Evolutionary conservation across 2,329 filamentous ascomycete species (phyloP), one percentile per base, ranked within the genome.

Genomic region (Ploettnerulaceae sp.): DNA sequence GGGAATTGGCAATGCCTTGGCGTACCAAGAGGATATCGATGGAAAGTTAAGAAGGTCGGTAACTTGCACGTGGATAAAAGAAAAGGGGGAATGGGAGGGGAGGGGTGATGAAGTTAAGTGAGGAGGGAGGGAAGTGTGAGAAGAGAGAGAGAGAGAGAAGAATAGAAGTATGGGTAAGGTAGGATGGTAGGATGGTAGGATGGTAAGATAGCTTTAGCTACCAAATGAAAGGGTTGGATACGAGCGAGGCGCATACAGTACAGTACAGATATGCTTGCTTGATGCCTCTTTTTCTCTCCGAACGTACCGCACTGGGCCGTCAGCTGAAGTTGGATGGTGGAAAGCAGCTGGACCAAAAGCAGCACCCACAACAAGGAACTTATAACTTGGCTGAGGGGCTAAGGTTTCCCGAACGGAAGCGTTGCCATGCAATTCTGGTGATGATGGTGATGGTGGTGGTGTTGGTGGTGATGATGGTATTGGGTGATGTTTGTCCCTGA

Each of bases 311-410:
- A 15, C 24, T 45, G 26, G 42, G 42, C 25, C 34, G 21, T 24
- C 43, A 46, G 43, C 43, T 46, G 35, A 46, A 46, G 35, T 31
- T 39, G 43, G 26, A n/a, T n/a, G n/a, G n/a, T n/a, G n/a, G n/a
- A n/a, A n/a, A n/a, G n/a, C n/a, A n/a, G n/a, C n/a, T n/a, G n/a
- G n/a, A n/a, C n/a, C n/a, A n/a, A n/a, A n/a, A n/a, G n/a, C n/a
- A n/a, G n/a, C n/a, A n/a, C n/a, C n/a, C n/a, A n/a, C n/a, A n/a
- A n/a, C n/a, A n/a, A n/a, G n/a, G n/a, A n/a, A n/a, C n/a, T n/a
- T n/a, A n/a, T n/a, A n/a, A n/a, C n/a, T n/a, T n/a, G n/a, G n/a
- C n/a, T n/a, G n/a, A n/a, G n/a, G n/a, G n/a, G n/a, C n/a, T n/a
- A n/a, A n/a, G n/a, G n/a, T n/a, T n/a, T n/a, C n/a, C n/a, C n/a